A percentile compares a stretch with the other conserved stretches of the same genome.
Evolutionary conservation across 1,284 basidiomycete species (phyloP).

Genomic region (Rhodotorula sp.): DNA sequence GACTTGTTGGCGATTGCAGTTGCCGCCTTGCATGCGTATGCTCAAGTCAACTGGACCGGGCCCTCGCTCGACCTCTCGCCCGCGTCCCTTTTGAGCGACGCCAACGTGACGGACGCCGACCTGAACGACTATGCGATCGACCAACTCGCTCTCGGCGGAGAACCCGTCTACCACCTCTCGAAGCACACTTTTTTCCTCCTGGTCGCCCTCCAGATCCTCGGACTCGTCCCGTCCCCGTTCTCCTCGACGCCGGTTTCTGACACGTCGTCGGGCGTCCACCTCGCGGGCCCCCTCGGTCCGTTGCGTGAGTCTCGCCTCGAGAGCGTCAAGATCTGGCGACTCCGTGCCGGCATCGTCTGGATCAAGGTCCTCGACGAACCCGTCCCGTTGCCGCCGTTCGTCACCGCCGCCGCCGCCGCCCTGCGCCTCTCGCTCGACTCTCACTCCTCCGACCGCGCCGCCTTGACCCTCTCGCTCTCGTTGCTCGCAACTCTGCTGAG

Average conservation of each 20-base stretch:
- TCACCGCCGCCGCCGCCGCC: slow-evolving; percentile 44
- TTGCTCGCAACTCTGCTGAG: slow-evolving; percentile 71
- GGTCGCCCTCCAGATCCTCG: slow-evolving; percentile 70
- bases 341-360: slow-evolving; percentile 73
- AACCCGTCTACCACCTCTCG: slow-evolving; percentile 93
- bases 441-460: slow-evolving; percentile 53
- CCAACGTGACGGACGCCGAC: slow-evolving; percentile 51
- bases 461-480: slow-evolving; percentile 75
- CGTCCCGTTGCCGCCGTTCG: slow-evolving; percentile 62
- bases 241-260: slow-evolving; percentile 43
- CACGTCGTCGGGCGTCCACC: slow-evolving; percentile 64
- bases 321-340: slow-evolving; percentile 62
- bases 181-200: slow-evolving; percentile 69
- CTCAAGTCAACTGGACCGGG: slow-evolving; percentile 96
- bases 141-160: slow-evolving; percentile 79
- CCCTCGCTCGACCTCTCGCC: slow-evolving; percentile 70
- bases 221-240: slow-evolving; percentile 53
- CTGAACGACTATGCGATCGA: slow-evolving; percentile 67
- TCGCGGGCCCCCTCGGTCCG: slow-evolving; percentile 53
- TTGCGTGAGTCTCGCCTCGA: slow-evolving; percentile 46
- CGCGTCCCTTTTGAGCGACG: slow-evolving; percentile 48
- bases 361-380: slow-evolving; percentile 84
- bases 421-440: slow-evolving; percentile 27
- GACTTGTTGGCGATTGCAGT: slow-evolving; percentile 67
- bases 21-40: slow-evolving; percentile 81